Conservation (phyloP, 2,329 filamentous ascomycete genomes). For the Sclerotinia sclerotiorum region DNA sequence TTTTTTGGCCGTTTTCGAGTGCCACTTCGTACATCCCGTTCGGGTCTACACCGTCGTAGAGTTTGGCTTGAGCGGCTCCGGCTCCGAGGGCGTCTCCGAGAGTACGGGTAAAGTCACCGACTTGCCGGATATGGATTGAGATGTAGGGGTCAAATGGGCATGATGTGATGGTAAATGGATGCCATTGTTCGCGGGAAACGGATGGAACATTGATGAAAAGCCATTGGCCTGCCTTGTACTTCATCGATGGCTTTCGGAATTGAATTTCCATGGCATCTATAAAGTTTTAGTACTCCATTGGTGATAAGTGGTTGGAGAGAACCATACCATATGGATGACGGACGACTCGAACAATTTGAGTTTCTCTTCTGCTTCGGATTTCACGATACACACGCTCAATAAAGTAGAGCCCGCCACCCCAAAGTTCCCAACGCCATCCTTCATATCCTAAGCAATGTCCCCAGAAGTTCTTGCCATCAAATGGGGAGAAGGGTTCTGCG, state of each 20-base stretch:
- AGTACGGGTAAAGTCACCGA: conserved; percentile 92
- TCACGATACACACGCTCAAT: conserved; percentile 88
- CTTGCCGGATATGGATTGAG: conserved; percentile 91
- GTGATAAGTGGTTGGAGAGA: not conserved
- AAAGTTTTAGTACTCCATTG: conserved; percentile 37
- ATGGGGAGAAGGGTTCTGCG: conserved; percentile 70
- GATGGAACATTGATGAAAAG: conserved; percentile 92
- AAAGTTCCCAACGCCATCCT: conserved; percentile 95
- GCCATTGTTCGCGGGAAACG: conserved; percentile 89
- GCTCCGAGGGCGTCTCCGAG: conserved; percentile 96
- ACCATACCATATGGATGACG: conserved; percentile 82
- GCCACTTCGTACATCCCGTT: conserved; percentile 98
- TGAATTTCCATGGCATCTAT: conserved; percentile 93
- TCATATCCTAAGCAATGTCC: conserved; percentile 90
- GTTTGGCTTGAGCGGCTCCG: conserved; percentile 79
- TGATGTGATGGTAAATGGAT: conserved; percentile 98
- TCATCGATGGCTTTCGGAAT: conserved; percentile 94
- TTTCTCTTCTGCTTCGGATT: conserved; percentile 77
- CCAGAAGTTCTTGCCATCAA: conserved; percentile 83
- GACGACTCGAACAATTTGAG: conserved; percentile 89
- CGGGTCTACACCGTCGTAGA: conserved; percentile 87
- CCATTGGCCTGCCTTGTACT: conserved; percentile 98
- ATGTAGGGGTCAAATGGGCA: conserved; percentile 95
- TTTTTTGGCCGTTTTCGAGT: conserved; percentile 85
- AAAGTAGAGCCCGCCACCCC: conserved; percentile 81